Evolutionary conservation across 257 asterid genomes (phyloP).

Genomic region (Jacaranda mimosifolia): DNA sequence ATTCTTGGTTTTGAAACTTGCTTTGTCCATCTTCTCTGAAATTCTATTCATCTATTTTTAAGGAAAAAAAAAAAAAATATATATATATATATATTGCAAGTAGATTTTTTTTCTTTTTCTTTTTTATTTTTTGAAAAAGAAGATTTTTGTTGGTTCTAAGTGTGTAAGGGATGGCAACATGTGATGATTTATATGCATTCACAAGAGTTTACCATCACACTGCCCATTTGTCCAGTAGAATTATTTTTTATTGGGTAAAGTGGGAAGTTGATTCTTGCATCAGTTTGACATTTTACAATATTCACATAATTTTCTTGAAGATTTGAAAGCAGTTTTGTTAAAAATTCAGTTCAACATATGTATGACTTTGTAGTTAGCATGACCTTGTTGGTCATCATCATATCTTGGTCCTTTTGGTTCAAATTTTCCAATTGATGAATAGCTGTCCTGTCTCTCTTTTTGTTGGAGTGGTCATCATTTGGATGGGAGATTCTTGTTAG

Average conservation of each 20-base stretch:
- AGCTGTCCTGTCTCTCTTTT: conserved; percentile 23
- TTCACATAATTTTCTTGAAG: too few species aligned
- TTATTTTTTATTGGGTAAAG: too few species aligned
- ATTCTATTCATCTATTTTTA: not conserved
- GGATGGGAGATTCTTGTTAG: conserved; percentile 17
- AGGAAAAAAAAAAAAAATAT: not conserved
- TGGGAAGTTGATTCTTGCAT: too few species aligned
- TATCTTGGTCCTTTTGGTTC: not conserved
- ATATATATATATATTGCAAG: conserved; percentile 10
- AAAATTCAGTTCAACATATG: too few species aligned
- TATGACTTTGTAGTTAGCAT: not conserved
- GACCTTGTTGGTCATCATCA: conserved; percentile 6
- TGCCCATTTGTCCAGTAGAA: too few species aligned
- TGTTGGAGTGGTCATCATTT: conserved; percentile 30
- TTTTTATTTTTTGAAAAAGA: not conserved
- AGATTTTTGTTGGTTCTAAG: too few species aligned
- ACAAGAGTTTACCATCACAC: too few species aligned
- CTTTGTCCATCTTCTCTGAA: not conserved
- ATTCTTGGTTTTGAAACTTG: not conserved
- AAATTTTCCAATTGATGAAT: conserved; percentile 30
- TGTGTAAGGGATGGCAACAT: too few species aligned
- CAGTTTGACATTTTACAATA: too few species aligned
- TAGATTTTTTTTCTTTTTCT: not conserved
- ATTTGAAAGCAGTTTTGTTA: too few species aligned
- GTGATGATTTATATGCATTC: too few species aligned